phyloP scores from a whole-genome alignment of 306 rosid genomes.

The Chamaecrista fasciculata region DNA sequence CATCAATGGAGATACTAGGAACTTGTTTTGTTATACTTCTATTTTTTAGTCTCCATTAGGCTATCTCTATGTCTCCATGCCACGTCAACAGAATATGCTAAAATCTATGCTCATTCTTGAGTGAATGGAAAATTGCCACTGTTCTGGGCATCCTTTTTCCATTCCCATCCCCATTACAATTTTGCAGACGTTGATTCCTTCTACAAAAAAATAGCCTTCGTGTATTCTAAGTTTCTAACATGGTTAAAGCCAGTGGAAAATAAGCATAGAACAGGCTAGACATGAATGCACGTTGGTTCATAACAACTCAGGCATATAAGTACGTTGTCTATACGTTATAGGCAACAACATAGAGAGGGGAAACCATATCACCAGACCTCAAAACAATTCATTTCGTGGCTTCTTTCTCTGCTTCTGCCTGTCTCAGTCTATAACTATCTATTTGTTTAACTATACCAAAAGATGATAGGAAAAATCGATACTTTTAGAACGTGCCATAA shows the following conservation, averaged over 20 bases:
- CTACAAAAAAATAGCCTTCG: background rate
- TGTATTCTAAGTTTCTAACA: background rate
- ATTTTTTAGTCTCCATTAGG: background rate
- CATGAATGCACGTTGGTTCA: background rate
- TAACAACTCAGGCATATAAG: slow-evolving; percentile 9
- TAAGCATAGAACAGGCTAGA: background rate
- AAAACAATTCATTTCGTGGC: slow-evolving; percentile 6
- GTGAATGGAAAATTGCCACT: background rate
- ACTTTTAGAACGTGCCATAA: background rate
- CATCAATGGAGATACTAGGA: background rate
- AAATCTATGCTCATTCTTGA: background rate
- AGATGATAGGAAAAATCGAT: background rate
- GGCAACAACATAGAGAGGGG: background rate
- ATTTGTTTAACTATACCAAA: background rate
- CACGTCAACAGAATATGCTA: background rate
- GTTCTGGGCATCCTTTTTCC: background rate
- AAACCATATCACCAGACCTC: background rate
- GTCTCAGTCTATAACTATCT: background rate
- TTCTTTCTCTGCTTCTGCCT: background rate
- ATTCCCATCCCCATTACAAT: background rate
- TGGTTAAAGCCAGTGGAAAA: background rate
- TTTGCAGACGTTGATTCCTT: background rate
- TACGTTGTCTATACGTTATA: background rate
- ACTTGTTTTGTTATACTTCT: background rate
- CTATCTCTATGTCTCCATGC: background rate